These are phyloP conservation scores for Mucor piriformis DNA, from an alignment of 371 early-diverging fungal species.

Conservation along the genomic window DNA sequence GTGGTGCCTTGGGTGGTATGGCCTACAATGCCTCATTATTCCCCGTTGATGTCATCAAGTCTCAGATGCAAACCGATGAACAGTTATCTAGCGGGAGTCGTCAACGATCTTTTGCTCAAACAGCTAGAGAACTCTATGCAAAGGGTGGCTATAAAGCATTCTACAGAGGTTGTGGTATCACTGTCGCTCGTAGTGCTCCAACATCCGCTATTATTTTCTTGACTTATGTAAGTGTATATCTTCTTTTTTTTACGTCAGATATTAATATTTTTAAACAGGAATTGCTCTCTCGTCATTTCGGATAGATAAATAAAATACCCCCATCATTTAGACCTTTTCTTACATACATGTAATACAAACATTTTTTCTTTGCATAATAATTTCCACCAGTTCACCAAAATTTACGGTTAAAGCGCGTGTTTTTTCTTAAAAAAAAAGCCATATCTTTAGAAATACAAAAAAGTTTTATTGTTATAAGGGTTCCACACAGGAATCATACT, in stretches of 20 bases:
- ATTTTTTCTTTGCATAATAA: too few species aligned
- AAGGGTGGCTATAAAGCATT: constrained; percentile 85
- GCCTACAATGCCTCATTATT: constrained; percentile 88
- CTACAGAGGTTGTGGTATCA: constrained; percentile 94
- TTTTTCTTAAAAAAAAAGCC: too few species aligned
- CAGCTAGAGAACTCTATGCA: constrained; percentile 70
- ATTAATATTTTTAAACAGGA: constrained; percentile 4
- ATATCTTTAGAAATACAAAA: neutral
- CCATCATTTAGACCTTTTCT: neutral
- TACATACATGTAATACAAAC: neutral
- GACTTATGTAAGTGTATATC: constrained; percentile 65
- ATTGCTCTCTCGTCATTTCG: constrained; percentile 22
- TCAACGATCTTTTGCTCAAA: constrained; percentile 55
- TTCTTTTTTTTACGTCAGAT: neutral
- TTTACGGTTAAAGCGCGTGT: too few species aligned
- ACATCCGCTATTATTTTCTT: constrained; percentile 92
- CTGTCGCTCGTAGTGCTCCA: constrained; percentile 87
- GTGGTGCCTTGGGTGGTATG: constrained; percentile 94
- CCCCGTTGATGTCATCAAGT: constrained; percentile 96
- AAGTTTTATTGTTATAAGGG: neutral
- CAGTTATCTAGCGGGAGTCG: constrained; percentile 34
- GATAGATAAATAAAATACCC: constrained; percentile 10
- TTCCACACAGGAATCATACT: neutral
- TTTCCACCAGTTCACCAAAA: too few species aligned
- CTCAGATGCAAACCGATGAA: constrained; percentile 89